phyloP scores from a whole-genome alignment of 139 green algal genomes.

The Monoraphidium neglectum region DNA sequence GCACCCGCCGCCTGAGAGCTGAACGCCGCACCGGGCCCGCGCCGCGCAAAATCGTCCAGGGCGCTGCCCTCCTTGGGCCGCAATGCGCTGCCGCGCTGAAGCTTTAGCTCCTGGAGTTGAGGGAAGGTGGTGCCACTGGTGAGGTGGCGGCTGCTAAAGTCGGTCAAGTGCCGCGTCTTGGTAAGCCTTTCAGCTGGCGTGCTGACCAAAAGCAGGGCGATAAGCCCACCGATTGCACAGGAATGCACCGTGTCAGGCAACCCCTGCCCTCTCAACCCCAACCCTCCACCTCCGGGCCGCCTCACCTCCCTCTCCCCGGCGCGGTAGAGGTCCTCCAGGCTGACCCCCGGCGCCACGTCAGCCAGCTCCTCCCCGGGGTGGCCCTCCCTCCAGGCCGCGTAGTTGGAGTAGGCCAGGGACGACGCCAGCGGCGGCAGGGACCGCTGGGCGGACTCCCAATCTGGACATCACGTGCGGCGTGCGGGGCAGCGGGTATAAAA shows the following conservation, averaged over 20 bases:
- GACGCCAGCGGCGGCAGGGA: conserved; percentile 31
- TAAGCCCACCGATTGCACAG: background rate
- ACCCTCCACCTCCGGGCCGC: background rate
- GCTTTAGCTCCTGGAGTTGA: conserved; percentile 16
- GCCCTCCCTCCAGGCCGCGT: conserved; percentile 22
- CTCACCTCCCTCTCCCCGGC: conserved; percentile 36
- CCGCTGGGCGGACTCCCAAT: conserved; percentile 14
- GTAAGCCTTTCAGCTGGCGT: background rate
- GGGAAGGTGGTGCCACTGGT: background rate
- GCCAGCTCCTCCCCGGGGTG: conserved; percentile 17
- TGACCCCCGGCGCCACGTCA: conserved; percentile 19
- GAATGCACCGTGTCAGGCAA: background rate
- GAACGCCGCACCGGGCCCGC: conserved; percentile 15
- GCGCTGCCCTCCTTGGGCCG: background rate
- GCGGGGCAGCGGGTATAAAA: background rate
- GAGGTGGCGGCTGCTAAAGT: background rate
- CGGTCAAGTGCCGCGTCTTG: background rate
- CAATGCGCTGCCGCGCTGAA: conserved; percentile 1
- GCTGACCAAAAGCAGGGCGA: background rate
- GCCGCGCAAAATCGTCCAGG: conserved; percentile 15
- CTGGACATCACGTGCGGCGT: background rate
- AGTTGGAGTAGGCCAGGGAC: conserved; percentile 40
- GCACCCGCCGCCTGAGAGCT: conserved; percentile 21
- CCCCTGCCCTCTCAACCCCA: too few species aligned
- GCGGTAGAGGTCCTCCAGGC: conserved; percentile 30